Conservation (phyloP, 2,329 filamentous ascomycete species). For the Nothopassalora personata region DNA sequence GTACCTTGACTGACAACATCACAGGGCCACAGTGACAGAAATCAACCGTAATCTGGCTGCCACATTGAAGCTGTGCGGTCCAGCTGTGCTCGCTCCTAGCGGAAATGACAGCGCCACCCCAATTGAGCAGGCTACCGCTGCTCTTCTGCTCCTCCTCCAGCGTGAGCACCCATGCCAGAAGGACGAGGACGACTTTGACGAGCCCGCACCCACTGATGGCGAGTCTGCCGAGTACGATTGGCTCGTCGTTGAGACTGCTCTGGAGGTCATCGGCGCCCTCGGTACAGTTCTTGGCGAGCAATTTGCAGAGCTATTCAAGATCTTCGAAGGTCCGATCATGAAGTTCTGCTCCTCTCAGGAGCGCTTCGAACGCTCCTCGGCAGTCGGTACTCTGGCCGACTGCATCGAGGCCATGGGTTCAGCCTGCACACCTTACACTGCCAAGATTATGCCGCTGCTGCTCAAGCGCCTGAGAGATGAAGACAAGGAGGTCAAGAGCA, state of each 20-base stretch:
- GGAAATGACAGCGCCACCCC: slow-evolving; percentile 48
- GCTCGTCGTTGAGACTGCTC: slow-evolving; percentile 89
- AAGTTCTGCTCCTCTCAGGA: slow-evolving; percentile 84
- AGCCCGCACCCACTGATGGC: slow-evolving; percentile 60
- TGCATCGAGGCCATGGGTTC: slow-evolving; percentile 77
- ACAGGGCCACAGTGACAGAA: slow-evolving; percentile 80
- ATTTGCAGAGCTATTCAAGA: slow-evolving; percentile 88
- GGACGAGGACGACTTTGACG: slow-evolving; percentile 76
- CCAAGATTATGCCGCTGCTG: slow-evolving; percentile 69
- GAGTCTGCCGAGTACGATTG: slow-evolving; percentile 96
- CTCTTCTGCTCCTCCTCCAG: slow-evolving; percentile 73
- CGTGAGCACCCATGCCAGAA: slow-evolving; percentile 91
- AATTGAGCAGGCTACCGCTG: slow-evolving; percentile 60
- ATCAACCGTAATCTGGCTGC: slow-evolving; percentile 91
- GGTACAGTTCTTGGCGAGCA: slow-evolving; percentile 72
- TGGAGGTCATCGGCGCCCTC: slow-evolving; percentile 83
- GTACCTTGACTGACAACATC: slow-evolving; percentile 38
- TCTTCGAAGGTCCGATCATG: slow-evolving; percentile 87
- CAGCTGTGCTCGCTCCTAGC: slow-evolving; percentile 68
- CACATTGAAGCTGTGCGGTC: slow-evolving; percentile 84
- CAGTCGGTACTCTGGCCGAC: slow-evolving; percentile 88
- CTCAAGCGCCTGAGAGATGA: slow-evolving; percentile 84
- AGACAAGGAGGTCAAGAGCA: slow-evolving; percentile 87
- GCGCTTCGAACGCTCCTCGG: slow-evolving; percentile 78
- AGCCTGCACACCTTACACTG: slow-evolving; percentile 76